phyloP scores from a whole-genome alignment of 176 grass and related monocot genomes.

The Eleusine indica region DNA sequence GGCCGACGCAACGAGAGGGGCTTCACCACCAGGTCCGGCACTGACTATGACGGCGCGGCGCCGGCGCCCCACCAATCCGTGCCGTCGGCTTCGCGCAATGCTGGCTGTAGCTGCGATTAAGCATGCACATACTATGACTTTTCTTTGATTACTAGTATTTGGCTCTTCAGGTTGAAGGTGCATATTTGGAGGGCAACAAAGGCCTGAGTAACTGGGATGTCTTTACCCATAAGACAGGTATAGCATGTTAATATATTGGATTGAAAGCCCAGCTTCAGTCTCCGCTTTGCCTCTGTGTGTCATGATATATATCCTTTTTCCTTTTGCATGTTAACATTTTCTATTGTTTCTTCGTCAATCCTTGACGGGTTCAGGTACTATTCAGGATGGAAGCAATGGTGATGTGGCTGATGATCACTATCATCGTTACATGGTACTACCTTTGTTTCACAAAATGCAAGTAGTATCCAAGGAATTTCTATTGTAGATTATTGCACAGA shows the following conservation, averaged over 20 bases:
- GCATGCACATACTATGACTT: too few relatives aligned
- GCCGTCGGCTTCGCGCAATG: too few relatives aligned
- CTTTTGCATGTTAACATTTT: background rate
- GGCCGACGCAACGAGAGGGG: too few relatives aligned
- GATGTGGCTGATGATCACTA: slow-evolving; percentile 72
- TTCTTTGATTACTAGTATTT: background rate
- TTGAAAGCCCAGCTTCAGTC: too few relatives aligned
- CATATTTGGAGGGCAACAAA: slow-evolving; percentile 70
- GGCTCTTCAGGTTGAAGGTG: slow-evolving; percentile 65
- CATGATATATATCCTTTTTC: too few relatives aligned
- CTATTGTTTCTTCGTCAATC: background rate
- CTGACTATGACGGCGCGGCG: too few relatives aligned
- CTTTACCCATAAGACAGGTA: slow-evolving; percentile 53
- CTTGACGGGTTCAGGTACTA: background rate
- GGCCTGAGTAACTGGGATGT: slow-evolving; percentile 81
- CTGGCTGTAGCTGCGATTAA: too few relatives aligned
- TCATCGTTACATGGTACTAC: slow-evolving; percentile 59
- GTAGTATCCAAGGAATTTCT: background rate
- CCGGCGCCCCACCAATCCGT: too few relatives aligned
- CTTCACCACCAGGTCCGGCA: too few relatives aligned
- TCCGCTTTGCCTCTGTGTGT: too few relatives aligned
- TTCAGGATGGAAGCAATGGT: slow-evolving; percentile 58
- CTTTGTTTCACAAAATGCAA: background rate
- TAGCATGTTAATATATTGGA: background rate
- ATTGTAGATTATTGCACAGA: too few relatives aligned